Percentiles rank a stretch among this genome's conserved stretches.
These are phyloP conservation scores for Phytophthora citrophthora DNA, from an alignment of 352 stramenopile species.

Conservation along the genomic window DNA sequence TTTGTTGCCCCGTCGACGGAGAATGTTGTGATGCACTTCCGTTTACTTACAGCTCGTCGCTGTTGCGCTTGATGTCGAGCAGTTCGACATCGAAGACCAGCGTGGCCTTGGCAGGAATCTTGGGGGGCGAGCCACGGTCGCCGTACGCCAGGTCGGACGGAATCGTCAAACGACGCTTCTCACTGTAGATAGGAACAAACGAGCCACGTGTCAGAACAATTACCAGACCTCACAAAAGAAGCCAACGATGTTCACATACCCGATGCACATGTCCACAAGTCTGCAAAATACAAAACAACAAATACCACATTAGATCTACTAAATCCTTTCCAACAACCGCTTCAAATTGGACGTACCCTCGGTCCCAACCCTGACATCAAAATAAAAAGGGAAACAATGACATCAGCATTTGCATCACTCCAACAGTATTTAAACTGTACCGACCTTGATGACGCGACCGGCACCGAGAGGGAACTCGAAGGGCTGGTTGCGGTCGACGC, in stretches of 20 bases:
- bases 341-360: conserved; percentile 56
- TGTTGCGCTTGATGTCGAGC: conserved; percentile 92
- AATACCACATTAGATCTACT: conserved; percentile 2
- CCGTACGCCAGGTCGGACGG: conserved; percentile 94
- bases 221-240: neutral
- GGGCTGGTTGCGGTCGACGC: conserved; percentile 92
- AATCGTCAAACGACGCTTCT: conserved; percentile 89
- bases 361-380: conserved; percentile 73
- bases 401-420: conserved; percentile 2
- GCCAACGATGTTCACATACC: conserved; percentile 46
- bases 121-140: conserved; percentile 89
- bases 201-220: neutral
- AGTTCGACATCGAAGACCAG: conserved; percentile 98
- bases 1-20: neutral
- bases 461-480: conserved; percentile 95
- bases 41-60: conserved; percentile 55
- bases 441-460: conserved; percentile 95
- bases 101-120: conserved; percentile 94
- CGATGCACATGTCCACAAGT: conserved; percentile 88
- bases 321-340: neutral
- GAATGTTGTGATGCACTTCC: neutral
- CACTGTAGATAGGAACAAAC: conserved; percentile 42
- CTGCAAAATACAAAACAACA: conserved; percentile 35
- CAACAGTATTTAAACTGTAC: conserved; percentile 5
- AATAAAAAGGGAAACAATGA: conserved; percentile 11